A percentile compares a stretch with the other conserved stretches of the same genome.
Evolutionary conservation across 352 stramenopile species (phyloP).

Genomic region (Globisporangium polare): DNA sequence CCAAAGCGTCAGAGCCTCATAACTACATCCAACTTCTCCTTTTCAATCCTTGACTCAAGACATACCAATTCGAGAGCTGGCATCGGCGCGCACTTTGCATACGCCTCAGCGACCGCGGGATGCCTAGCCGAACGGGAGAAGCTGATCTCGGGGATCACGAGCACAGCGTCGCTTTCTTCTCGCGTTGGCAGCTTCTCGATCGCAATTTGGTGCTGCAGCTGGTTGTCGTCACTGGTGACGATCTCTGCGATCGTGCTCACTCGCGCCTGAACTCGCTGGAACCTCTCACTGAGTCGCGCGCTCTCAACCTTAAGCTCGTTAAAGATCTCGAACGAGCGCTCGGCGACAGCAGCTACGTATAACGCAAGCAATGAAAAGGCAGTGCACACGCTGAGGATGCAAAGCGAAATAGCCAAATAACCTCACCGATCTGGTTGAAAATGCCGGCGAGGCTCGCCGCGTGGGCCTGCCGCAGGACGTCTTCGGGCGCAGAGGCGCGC

Average conservation of each 20-base stretch:
- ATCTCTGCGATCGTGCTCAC: constrained; percentile 28
- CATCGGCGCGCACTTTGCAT: constrained; percentile 34
- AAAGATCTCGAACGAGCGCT: constrained; percentile 50
- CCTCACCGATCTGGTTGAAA: constrained; percentile 46
- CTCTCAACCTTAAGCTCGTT: constrained; percentile 41
- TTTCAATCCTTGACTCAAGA: neutral
- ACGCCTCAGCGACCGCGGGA: constrained; percentile 20
- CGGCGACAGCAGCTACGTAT: constrained; percentile 35
- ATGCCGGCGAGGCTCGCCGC: constrained; percentile 42
- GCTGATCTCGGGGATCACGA: constrained; percentile 16
- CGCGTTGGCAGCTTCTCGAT: constrained; percentile 16
- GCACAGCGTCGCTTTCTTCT: constrained; percentile 24
- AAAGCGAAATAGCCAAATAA: neutral
- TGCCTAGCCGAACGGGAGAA: constrained; percentile 11
- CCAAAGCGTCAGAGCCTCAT: too few relatives aligned
- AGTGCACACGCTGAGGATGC: neutral
- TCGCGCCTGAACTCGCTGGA: constrained; percentile 26
- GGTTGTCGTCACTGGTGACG: constrained; percentile 2
- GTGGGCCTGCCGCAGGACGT: constrained; percentile 44
- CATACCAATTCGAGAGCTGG: constrained; percentile 41
- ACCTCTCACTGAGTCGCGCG: constrained; percentile 21
- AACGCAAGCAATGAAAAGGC: neutral
- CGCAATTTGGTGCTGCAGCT: constrained; percentile 8
- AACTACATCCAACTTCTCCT: too few relatives aligned
- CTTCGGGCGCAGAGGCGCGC: constrained; percentile 20